Conservation (phyloP, 371 early-diverging fungal genomes). For the Nematocida ironsii region DNA sequence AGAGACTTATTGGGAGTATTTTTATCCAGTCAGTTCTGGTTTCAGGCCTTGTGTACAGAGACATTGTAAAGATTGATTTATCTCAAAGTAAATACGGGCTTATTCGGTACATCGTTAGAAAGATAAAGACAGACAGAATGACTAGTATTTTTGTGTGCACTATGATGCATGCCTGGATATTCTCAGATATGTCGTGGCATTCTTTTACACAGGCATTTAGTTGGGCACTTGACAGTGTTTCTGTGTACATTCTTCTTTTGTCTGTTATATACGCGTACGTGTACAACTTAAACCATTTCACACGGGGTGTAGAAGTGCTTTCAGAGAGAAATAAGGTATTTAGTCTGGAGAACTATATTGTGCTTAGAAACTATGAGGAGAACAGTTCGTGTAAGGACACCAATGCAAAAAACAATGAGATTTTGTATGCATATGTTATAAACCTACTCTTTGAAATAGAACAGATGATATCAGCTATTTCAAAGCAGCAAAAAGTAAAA, state of each 20-base stretch:
- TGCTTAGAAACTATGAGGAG: conserved; percentile 31
- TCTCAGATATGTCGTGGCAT: background rate
- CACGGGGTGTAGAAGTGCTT: background rate
- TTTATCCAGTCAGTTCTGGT: background rate
- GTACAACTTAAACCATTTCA: conserved; percentile 45
- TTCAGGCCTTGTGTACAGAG: background rate
- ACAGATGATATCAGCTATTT: background rate
- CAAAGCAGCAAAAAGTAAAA: background rate
- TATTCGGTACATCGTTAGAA: background rate
- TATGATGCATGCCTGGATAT: background rate
- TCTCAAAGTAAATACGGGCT: background rate
- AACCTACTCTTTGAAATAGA: conserved; percentile 15
- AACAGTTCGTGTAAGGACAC: background rate
- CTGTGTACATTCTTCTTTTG: background rate
- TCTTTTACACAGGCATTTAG: background rate
- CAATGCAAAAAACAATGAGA: conserved; percentile 16
- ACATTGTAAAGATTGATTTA: background rate
- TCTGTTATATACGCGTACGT: conserved; percentile 14
- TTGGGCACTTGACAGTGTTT: conserved; percentile 1
- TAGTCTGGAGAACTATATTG: conserved; percentile 19
- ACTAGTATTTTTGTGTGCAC: background rate
- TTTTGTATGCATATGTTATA: conserved; percentile 6
- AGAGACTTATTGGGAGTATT: background rate
- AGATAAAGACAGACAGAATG: background rate
- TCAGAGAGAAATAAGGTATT: background rate